phyloP scores from a whole-genome alignment of 345 rosid species.

The Eucalyptus regnans region DNA sequence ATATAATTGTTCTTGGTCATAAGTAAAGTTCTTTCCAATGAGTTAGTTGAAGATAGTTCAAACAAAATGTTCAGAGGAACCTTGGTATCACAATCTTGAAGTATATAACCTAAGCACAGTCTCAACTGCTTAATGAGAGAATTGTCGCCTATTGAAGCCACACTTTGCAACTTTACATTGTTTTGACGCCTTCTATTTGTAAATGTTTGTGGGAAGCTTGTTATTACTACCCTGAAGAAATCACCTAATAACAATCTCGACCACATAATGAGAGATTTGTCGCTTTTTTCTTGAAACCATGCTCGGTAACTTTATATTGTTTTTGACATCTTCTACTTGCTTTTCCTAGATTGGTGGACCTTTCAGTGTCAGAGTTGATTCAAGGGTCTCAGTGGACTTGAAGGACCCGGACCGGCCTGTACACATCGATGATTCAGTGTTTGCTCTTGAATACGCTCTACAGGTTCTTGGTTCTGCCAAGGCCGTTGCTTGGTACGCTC shows the following conservation, averaged over 20 bases:
- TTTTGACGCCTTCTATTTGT: neutral
- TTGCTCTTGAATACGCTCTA: conserved; percentile 77
- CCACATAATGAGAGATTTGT: neutral
- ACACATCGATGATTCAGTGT: conserved; percentile 39
- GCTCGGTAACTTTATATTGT: neutral
- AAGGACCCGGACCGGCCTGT: conserved; percentile 30
- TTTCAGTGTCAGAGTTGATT: conserved; percentile 77
- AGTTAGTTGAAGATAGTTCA: neutral
- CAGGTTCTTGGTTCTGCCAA: conserved; percentile 90
- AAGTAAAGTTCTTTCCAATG: neutral
- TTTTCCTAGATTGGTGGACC: conserved; percentile 79
- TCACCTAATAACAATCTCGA: neutral
- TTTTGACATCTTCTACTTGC: neutral
- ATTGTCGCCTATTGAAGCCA: neutral
- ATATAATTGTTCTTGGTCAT: neutral
- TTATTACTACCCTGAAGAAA: neutral
- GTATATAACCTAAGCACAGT: neutral
- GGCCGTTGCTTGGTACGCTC: conserved; percentile 90
- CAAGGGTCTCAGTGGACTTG: conserved; percentile 46
- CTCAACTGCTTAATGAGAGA: neutral
- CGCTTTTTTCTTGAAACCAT: neutral
- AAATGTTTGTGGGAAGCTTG: neutral
- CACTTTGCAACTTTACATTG: neutral
- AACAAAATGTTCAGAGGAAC: neutral
- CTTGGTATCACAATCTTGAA: neutral